These are phyloP conservation scores for Diatrype stigma DNA, from an alignment of 2,329 filamentous ascomycete species.

Conservation along the genomic window DNA sequence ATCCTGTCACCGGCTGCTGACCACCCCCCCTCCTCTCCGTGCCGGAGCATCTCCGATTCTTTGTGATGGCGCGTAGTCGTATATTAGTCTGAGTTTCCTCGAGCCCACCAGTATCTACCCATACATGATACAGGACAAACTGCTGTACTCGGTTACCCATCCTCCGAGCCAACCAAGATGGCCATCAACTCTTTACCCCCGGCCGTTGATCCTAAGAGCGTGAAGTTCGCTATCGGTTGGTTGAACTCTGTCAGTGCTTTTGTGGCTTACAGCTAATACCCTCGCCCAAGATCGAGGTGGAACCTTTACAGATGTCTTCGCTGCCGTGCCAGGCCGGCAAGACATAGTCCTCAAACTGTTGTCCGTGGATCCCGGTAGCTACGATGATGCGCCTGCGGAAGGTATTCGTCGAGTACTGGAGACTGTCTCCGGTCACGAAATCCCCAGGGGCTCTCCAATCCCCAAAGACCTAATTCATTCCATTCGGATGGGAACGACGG, in stretches of 20 bases:
- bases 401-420: slow-evolving; percentile 65
- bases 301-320: slow-evolving; percentile 33
- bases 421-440: slow-evolving; percentile 52
- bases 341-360: slow-evolving; percentile 69
- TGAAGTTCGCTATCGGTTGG: slow-evolving; percentile 16
- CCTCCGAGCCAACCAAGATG: slow-evolving; percentile 7
- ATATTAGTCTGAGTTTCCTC: slow-evolving; percentile 9
- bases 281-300: neutral
- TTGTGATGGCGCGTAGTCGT: slow-evolving; percentile 6
- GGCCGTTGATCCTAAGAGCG: slow-evolving; percentile 12
- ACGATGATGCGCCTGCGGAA: slow-evolving; percentile 66
- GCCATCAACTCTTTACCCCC: slow-evolving; percentile 6
- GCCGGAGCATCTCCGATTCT: slow-evolving; percentile 7
- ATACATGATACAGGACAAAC: slow-evolving; percentile 3
- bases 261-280: slow-evolving; percentile 4
- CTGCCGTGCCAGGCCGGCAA: slow-evolving; percentile 59
- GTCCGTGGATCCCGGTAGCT: slow-evolving; percentile 66
- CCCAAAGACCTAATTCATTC: slow-evolving; percentile 25
- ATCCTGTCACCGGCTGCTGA: slow-evolving; percentile 3
- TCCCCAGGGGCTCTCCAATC: slow-evolving; percentile 34
- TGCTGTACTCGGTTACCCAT: neutral
- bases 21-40: slow-evolving; percentile 5
- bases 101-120: slow-evolving; percentile 2
- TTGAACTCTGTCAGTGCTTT: neutral
- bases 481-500: slow-evolving; percentile 37